Conservation (phyloP, 352 stramenopile species). For the Globisporangium iwayamae region DNA sequence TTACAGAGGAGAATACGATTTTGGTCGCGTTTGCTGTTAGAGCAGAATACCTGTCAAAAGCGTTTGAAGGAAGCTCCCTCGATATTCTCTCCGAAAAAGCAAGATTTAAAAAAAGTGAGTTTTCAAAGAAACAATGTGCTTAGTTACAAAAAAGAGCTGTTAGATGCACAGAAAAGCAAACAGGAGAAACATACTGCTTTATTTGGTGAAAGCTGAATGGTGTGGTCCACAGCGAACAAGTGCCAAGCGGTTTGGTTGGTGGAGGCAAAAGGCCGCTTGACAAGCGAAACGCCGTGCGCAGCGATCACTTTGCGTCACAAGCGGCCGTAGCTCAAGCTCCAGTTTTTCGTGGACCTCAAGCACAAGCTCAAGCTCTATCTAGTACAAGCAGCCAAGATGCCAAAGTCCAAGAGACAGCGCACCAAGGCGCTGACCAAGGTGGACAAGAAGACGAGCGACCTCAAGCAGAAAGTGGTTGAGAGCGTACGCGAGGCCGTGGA, state of each 20-base stretch:
- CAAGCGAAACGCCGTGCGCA: slow-evolving; percentile 18
- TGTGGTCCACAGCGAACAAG: too few relatives aligned
- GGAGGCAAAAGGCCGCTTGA: slow-evolving; percentile 19
- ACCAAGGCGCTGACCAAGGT: slow-evolving; percentile 92
- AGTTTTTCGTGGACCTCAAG: neutral
- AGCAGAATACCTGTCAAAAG: too few relatives aligned
- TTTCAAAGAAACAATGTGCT: too few relatives aligned
- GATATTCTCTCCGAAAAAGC: too few relatives aligned
- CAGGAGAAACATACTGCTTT: too few relatives aligned
- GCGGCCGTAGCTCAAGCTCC: slow-evolving; percentile 1
- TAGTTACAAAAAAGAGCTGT: too few relatives aligned
- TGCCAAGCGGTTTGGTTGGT: slow-evolving; percentile 46
- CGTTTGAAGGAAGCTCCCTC: too few relatives aligned
- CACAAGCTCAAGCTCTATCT: neutral
- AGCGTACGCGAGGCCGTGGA: slow-evolving; percentile 93
- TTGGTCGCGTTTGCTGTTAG: slow-evolving; percentile 9
- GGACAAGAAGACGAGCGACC: slow-evolving; percentile 95
- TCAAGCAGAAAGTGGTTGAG: slow-evolving; percentile 95
- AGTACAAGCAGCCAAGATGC: slow-evolving; percentile 43
- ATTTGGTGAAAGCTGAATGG: too few relatives aligned
- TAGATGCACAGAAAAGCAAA: too few relatives aligned
- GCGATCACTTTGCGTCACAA: slow-evolving; percentile 16
- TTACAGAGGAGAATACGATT: slow-evolving; percentile 12
- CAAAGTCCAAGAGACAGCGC: slow-evolving; percentile 85
- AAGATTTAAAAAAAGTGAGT: too few relatives aligned